These are phyloP conservation scores for Amanita inopinata DNA, from an alignment of 768 basidiomycete species.

Conservation along the genomic window DNA sequence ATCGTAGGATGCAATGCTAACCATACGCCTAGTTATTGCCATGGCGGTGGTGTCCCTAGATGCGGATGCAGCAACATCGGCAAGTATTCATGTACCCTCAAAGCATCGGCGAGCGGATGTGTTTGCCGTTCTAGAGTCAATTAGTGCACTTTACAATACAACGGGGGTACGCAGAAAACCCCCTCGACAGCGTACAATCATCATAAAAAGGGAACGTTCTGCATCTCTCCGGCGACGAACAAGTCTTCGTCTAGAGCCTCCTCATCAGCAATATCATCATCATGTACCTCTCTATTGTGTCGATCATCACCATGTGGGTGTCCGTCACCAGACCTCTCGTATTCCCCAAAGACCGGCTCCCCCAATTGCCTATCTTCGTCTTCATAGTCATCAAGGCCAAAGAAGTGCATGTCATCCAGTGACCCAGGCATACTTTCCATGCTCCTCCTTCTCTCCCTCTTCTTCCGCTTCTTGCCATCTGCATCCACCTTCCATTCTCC, in stretches of 20 bases:
- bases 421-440: constrained; percentile 85
- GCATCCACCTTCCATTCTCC: constrained; percentile 31
- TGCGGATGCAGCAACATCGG: too few species aligned
- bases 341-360: constrained; percentile 7
- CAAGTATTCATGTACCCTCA: too few species aligned
- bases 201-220: constrained; percentile 23
- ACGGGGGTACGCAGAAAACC: background rate
- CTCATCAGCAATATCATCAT: constrained; percentile 3
- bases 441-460: constrained; percentile 44
- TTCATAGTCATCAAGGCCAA: constrained; percentile 37
- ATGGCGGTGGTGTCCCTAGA: too few species aligned
- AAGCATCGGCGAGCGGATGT: too few species aligned
- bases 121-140: too few species aligned
- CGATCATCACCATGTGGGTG: constrained; percentile 1
- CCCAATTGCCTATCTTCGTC: constrained; percentile 9
- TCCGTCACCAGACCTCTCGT: background rate
- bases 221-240: constrained; percentile 22
- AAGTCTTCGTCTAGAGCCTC: constrained; percentile 18
- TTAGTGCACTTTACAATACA: too few species aligned
- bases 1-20: too few species aligned
- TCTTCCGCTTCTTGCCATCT: constrained; percentile 25
- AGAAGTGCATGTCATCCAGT: constrained; percentile 50
- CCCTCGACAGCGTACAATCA: background rate
- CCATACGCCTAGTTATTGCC: too few species aligned
- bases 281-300: background rate